Conservation (phyloP, 345 rosid genomes). For the Eucalyptus brandiana region DNA sequence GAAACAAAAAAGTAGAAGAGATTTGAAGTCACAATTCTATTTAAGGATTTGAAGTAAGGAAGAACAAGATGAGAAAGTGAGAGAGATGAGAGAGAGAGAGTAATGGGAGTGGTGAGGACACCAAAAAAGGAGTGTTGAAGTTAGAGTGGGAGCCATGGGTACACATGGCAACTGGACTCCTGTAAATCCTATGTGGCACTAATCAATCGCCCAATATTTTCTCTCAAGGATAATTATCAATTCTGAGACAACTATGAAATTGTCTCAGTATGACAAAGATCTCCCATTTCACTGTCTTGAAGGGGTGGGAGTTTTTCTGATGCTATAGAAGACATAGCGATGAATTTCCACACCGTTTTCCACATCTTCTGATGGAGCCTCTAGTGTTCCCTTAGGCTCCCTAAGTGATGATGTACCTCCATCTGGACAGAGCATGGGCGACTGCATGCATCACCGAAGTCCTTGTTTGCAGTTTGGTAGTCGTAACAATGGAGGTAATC, state of each 20-base stretch:
- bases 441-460: neutral
- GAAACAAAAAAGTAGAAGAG: neutral
- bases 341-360: constrained; percentile 26
- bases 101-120: neutral
- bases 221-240: neutral
- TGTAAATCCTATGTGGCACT: neutral
- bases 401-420: neutral
- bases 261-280: constrained; percentile 34
- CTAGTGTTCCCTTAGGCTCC: neutral
- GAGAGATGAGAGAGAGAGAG: neutral
- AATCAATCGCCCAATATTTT: neutral
- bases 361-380: neutral
- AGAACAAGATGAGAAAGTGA: fast-evolving
- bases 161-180: fast-evolving
- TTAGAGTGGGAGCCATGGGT: neutral
- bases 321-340: constrained; percentile 24
- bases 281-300: constrained; percentile 16
- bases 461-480: neutral
- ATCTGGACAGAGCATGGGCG: neutral
- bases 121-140: too few species aligned
- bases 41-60: neutral
- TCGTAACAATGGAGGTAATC: neutral
- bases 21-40: too few species aligned
- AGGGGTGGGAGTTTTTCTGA: neutral
- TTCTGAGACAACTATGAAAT: constrained; percentile 1